phyloP scores from a whole-genome alignment of 495 filamentous ascomycete genomes.

The Jackrogersella minutella region DNA sequence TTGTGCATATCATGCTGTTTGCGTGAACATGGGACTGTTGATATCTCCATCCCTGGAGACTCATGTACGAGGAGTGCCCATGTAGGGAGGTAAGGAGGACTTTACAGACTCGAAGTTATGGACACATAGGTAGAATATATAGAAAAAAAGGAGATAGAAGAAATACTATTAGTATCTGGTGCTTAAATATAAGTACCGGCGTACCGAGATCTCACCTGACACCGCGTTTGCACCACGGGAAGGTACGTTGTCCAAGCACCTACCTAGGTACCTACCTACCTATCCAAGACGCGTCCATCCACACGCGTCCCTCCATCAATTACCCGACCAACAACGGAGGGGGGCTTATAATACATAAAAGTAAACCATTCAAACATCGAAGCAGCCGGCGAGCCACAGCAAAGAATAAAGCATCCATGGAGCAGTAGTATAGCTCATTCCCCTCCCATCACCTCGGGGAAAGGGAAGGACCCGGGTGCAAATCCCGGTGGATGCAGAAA shows the following conservation, averaged over 20 bases:
- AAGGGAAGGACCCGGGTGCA: constrained; percentile 46
- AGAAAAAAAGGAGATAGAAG: neutral
- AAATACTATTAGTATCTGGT: too few relatives aligned
- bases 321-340: too few relatives aligned
- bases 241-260: neutral
- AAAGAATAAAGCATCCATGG: constrained; percentile 22
- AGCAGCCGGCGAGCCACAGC: neutral
- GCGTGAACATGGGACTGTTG: too few relatives aligned
- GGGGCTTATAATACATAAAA: constrained; percentile 2
- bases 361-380: neutral
- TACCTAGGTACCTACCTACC: neutral
- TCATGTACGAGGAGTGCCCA: too few relatives aligned
- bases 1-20: neutral
- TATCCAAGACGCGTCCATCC: too few relatives aligned
- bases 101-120: too few relatives aligned
- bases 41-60: too few relatives aligned
- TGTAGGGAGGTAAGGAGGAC: neutral
- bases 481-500: constrained; percentile 43
- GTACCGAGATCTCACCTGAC: neutral
- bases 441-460: constrained; percentile 21
- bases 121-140: neutral
- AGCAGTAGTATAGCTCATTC: constrained; percentile 44
- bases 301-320: too few relatives aligned
- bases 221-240: neutral
- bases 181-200: too few relatives aligned